These are phyloP conservation scores for Backusella mclennaniae DNA, from an alignment of 192 early-diverging fungal genomes.

Conservation along the genomic window DNA sequence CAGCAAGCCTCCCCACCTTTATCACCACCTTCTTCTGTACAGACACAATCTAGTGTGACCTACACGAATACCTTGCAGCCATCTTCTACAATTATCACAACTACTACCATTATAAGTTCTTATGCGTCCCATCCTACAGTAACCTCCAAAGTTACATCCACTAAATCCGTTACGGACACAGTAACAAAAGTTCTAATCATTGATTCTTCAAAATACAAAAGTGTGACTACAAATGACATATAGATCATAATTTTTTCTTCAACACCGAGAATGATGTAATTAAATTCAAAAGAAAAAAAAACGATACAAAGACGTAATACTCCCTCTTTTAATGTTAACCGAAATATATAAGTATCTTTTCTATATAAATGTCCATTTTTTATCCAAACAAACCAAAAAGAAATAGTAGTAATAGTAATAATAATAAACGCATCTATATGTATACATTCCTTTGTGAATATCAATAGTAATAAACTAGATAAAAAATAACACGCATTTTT, in stretches of 20 bases:
- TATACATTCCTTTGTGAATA: background rate
- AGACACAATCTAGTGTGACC: background rate
- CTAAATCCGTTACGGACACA: background rate
- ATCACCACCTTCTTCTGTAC: background rate
- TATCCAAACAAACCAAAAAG: background rate
- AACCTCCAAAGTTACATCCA: background rate
- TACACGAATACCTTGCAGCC: background rate
- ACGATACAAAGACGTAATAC: background rate
- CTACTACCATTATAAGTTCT: background rate
- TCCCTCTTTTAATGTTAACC: background rate
- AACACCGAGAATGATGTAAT: conserved; percentile 8
- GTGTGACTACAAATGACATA: background rate
- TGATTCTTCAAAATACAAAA: background rate
- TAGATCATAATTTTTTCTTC: background rate
- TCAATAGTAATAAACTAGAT: background rate
- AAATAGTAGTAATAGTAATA: background rate
- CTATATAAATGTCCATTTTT: background rate
- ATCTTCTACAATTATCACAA: background rate
- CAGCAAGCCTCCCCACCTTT: background rate
- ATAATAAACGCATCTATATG: background rate
- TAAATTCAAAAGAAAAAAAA: background rate
- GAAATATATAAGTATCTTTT: background rate
- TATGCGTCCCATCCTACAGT: background rate
- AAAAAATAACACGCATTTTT: background rate
- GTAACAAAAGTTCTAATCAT: background rate